These are phyloP conservation scores for Colletotrichum abscissum DNA, from an alignment of 2,329 filamentous ascomycete species.

Conservation along the genomic window DNA sequence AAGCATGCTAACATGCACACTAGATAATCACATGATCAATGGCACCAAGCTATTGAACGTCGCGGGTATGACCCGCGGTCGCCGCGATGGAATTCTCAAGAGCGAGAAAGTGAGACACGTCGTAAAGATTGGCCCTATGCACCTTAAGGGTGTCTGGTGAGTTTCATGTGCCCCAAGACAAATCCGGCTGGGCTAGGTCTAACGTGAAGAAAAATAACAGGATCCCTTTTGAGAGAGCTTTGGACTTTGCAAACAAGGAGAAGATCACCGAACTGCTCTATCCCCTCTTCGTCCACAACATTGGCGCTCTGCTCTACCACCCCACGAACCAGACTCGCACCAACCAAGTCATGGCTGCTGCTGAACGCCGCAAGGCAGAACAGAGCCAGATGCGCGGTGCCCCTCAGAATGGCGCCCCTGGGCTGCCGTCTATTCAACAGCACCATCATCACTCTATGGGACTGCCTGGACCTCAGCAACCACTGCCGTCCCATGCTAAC, in stretches of 20 bases:
- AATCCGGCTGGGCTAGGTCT: not conserved
- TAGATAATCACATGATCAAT: constrained; percentile 99
- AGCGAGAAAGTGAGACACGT: constrained; percentile 97
- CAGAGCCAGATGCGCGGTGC: constrained; percentile 72
- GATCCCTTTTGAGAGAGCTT: constrained; percentile 97
- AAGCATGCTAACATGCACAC: constrained; percentile 10
- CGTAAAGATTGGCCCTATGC: constrained; percentile 99
- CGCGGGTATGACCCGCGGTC: constrained; percentile 95
- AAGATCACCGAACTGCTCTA: constrained; percentile 97
- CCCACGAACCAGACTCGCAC: constrained; percentile 87
- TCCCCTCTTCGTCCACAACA: constrained; percentile 97
- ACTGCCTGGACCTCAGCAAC: constrained; percentile 66
- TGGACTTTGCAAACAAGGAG: constrained; percentile 99
- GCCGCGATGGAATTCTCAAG: constrained; percentile 95
- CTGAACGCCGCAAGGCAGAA: constrained; percentile 81
- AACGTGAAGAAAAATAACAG: constrained; percentile 57
- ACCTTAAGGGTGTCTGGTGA: constrained; percentile 96
- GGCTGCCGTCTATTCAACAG: constrained; percentile 75
- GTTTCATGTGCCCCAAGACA: constrained; percentile 45
- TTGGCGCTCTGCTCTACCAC: constrained; percentile 92
- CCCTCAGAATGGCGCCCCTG: constrained; percentile 59
- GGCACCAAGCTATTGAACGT: constrained; percentile 97
- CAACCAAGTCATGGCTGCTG: constrained; percentile 88
- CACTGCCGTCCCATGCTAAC: constrained; percentile 74
- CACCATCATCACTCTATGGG: constrained; percentile 70